Evolutionary conservation across 2,329 filamentous ascomycete genomes (phyloP), one percentile per base, ranked within the genome.

Genomic region (Pseudogymnoascus sp.): DNA sequence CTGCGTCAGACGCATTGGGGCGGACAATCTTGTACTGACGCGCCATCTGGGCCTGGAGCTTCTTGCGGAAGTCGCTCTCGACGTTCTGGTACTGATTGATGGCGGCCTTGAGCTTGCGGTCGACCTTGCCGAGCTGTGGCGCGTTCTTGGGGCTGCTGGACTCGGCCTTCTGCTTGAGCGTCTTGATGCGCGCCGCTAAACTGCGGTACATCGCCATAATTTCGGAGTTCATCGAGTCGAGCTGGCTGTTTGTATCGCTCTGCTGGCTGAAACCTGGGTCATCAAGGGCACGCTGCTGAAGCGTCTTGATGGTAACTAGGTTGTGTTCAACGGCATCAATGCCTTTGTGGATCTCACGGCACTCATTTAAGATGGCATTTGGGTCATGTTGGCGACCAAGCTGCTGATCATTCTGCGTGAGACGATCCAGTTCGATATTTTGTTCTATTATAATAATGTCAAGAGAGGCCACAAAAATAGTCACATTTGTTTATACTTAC

Each of bases 1-100:
- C 92, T 47, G 82, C 80, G 62, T 95, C 90, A 26, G 85, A 83
- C 2, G 91, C 91, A 64, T 96, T 87, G 21, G 92, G 90, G 67
- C 87, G 84, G 63, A 95, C 93, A 73, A 97, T 97, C 65, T 89
- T 85, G 77, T 96, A 96, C 75, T 97, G 92, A 63, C 95, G 85
- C 68, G 87, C 89, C 78, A 96, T 90, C 76, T 96, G 91, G 60
- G 91, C 89, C 74, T 90, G 84, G 31, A 91, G 86, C 69, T 88
- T 87, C 76, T 89, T 89, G 73, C 89, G 85, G 82, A 93, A 96
- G 21, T 87, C 83, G 1, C 85, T 85, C 76, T 97, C 93, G 63
- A 91, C 81, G 68, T 86, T 82, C 76, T 95, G 91, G 79, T 93
- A 97, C 66, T 86, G 79, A 69, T 90, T 85, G 75, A 96, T 93